These are phyloP conservation scores for Lophiostoma macrostomum DNA, from an alignment of 495 filamentous ascomycete species.

Conservation along the genomic window DNA sequence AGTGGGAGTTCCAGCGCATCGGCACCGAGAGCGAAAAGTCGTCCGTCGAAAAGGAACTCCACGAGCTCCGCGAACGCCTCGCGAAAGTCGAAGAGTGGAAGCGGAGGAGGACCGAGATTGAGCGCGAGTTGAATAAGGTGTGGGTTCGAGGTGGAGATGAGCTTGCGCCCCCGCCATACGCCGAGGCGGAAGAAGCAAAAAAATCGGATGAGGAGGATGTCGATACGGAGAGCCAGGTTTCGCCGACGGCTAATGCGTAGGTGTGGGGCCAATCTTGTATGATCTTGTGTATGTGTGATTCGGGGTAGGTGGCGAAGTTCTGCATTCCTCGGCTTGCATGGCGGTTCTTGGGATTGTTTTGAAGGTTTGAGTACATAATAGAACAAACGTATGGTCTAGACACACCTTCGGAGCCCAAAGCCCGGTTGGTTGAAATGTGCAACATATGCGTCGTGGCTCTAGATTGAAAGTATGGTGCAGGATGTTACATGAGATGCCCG, in stretches of 20 bases:
- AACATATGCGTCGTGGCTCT: no score
- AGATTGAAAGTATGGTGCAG: no score
- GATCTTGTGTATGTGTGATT: background rate
- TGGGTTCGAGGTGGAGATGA: slow-evolving; percentile 47
- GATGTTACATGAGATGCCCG: no score
- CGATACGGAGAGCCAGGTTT: background rate
- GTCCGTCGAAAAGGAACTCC: slow-evolving; percentile 82
- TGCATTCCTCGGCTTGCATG: no score
- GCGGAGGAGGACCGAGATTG: slow-evolving; percentile 71
- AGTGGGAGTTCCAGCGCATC: slow-evolving; percentile 89
- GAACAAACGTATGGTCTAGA: no score
- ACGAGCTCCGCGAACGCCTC: slow-evolving; percentile 74
- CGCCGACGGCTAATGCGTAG: background rate
- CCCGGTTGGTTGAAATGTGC: no score
- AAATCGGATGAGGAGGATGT: background rate
- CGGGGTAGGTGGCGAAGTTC: no score
- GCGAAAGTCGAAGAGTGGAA: slow-evolving; percentile 82
- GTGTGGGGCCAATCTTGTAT: no score
- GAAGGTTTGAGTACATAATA: no score
- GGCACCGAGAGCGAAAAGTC: slow-evolving; percentile 89
- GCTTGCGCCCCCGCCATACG: slow-evolving; percentile 40
- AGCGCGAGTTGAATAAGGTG: slow-evolving; percentile 61
- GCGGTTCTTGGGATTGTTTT: no score
- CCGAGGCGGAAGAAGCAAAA: background rate
- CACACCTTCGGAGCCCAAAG: no score